Evolutionary conservation across 306 rosid genomes (phyloP).

Genomic region (Dryas alaskensis): DNA sequence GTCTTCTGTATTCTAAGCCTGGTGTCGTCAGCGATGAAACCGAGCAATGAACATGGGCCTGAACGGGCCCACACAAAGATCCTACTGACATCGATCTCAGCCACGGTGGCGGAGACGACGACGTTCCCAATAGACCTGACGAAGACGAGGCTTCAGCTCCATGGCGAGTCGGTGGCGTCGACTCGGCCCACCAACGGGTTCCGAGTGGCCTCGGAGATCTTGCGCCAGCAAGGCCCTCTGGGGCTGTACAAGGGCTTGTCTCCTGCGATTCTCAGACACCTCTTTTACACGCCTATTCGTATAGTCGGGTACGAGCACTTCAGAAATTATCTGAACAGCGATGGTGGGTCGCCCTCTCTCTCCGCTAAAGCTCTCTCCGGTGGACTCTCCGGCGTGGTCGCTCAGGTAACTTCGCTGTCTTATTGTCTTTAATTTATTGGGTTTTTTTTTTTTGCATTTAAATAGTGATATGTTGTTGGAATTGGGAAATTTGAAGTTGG

Average conservation of each 20-base stretch:
- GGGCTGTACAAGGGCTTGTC: constrained; percentile 81
- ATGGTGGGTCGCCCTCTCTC: constrained; percentile 48
- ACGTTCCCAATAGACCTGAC: constrained; percentile 81
- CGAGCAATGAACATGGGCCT: constrained; percentile 32
- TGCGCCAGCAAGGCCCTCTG: constrained; percentile 54
- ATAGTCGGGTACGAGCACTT: constrained; percentile 75
- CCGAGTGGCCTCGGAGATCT: constrained; percentile 51
- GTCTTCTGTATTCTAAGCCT: too few relatives aligned
- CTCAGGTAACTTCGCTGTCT: constrained; percentile 55
- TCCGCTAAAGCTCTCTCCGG: constrained; percentile 59
- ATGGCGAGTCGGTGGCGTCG: constrained; percentile 60
- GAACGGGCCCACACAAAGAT: constrained; percentile 42
- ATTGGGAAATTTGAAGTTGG: not conserved
- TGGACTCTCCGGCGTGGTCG: constrained; percentile 68
- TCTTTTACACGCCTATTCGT: constrained; percentile 76
- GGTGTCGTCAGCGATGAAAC: constrained; percentile 16
- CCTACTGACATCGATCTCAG: constrained; percentile 57
- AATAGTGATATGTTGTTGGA: not conserved
- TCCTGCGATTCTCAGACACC: constrained; percentile 75
- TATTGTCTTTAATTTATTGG: not conserved
- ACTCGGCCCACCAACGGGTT: constrained; percentile 49
- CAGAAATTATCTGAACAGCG: constrained; percentile 37
- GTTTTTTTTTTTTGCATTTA: too few relatives aligned
- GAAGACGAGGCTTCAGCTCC: constrained; percentile 89
- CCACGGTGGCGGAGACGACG: constrained; percentile 83